A percentile compares a stretch with the other conserved stretches of the same genome.
Evolutionary conservation across 805 yeast species (phyloP).

Genomic region (Starmerella apis): DNA sequence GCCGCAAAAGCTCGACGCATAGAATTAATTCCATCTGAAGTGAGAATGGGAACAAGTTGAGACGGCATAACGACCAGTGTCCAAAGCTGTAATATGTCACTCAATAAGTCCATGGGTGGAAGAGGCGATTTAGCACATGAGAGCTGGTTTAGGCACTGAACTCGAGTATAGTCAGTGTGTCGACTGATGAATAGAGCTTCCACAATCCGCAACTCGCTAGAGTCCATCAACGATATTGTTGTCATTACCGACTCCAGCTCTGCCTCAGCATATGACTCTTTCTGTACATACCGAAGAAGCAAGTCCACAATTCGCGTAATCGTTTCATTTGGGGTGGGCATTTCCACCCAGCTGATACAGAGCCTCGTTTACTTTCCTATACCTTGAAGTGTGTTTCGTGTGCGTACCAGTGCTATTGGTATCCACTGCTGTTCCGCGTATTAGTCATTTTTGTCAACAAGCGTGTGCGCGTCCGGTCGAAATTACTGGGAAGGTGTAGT

Average conservation of each 20-base stretch:
- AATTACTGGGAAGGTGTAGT: not conserved
- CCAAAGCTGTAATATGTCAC: conserved; percentile 16
- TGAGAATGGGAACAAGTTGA: not conserved
- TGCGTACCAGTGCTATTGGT: not conserved
- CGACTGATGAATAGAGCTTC: conserved; percentile 3
- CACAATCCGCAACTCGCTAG: not conserved
- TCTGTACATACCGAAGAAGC: conserved; percentile 1
- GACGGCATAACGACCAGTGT: not conserved
- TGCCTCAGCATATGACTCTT: conserved; percentile 5
- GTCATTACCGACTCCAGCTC: conserved; percentile 7
- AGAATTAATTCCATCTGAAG: not conserved
- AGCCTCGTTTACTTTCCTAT: not conserved
- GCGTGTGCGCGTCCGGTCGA: not conserved
- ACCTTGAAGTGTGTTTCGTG: not conserved
- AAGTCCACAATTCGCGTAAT: not conserved
- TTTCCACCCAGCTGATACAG: not conserved
- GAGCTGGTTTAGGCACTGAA: not conserved
- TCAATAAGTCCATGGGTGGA: not conserved
- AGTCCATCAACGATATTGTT: not conserved
- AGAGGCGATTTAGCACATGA: not conserved
- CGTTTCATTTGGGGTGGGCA: not conserved
- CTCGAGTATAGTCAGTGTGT: not conserved
- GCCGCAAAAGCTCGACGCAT: not conserved
- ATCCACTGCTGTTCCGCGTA: too few species aligned
- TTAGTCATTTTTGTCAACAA: not conserved